Conservation (phyloP, 345 rosid genomes). For the Dipteronia sinensis region DNA sequence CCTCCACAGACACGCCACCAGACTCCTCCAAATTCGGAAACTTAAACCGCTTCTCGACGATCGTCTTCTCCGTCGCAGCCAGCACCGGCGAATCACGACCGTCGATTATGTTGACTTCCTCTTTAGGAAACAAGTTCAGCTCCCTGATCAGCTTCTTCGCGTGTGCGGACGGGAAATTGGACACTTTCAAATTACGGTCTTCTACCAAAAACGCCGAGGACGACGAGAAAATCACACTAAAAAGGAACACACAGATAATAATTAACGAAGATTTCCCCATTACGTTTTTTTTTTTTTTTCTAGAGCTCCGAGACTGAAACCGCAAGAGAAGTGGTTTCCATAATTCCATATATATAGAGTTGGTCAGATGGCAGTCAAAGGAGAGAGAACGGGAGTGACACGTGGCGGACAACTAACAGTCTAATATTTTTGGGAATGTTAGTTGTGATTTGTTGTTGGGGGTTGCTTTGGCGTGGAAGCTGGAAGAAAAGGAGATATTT, state of each 20-base stretch:
- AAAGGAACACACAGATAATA: neutral
- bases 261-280: slow-evolving; percentile 41
- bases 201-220: slow-evolving; percentile 31
- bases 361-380: neutral
- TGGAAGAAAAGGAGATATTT: neutral
- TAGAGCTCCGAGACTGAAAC: neutral
- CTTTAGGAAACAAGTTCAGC: slow-evolving; percentile 81
- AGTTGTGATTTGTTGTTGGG: slow-evolving; percentile 17
- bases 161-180: slow-evolving; percentile 63
- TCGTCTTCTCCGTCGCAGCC: slow-evolving; percentile 24
- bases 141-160: slow-evolving; percentile 80
- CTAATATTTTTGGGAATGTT: slow-evolving; percentile 18
- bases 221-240: neutral
- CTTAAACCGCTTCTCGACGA: slow-evolving; percentile 67
- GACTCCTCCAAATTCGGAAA: slow-evolving; percentile 55
- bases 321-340: neutral
- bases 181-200: slow-evolving; percentile 40
- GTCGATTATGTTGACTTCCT: slow-evolving; percentile 59
- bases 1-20: slow-evolving; percentile 48
- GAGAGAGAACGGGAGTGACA: slow-evolving; percentile 8
- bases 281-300: neutral
- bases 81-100: slow-evolving; percentile 21
- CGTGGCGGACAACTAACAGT: slow-evolving; percentile 32
- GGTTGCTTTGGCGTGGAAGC: slow-evolving; percentile 2
- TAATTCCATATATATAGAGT: neutral